Base-by-base conservation (phyloP, 805 yeast species). In the Hermanozyma aechmeae region DNA sequence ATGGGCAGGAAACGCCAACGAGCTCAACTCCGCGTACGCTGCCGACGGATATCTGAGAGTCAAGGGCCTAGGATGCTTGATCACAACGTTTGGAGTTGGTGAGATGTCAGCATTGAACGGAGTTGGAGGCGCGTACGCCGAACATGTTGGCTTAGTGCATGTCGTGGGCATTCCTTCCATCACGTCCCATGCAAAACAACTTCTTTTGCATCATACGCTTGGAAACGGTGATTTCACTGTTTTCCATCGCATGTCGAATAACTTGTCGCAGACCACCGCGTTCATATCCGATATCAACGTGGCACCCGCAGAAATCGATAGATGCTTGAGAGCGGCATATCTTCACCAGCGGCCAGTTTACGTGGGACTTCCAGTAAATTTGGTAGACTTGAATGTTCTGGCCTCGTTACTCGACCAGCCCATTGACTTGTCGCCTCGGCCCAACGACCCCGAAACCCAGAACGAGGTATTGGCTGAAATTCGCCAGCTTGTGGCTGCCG, bases 1-100 rank as follows among this genome's bases (percentile, higher is more conserved):
- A 63, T 83, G 94, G 95, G 86, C 83, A 28, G 95, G 94, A 48
- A 82, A 83, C 56, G 82, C 92, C 52, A 83, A 84, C 59, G 94
- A 83, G 63, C 69, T 83, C 61, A 84, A 84, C 55, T 92, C 94
- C 25, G 82, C 92, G 24, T 80, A 79, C 45, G 81, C 93, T 30
- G 86, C 92, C 26, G 95, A 83, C 56, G 95, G 94, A 40, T 83
- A 83, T 62, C 76, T 89, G 30, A 65, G 95, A 54, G 66, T 83
- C 46, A 82, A 80, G 58, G 79, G 87, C 35, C 58, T 82, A 51
- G 71, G 80, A 37, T 78, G 81, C 43, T 42, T 83, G 28, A 67
- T 82, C 48, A 83, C 94, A 53, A 83, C 95, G 28, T 83, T 83
- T 53, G 95, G 95, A 59, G 95, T 83, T 32, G 43, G 43, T 3